Evolutionary conservation across 805 yeast genomes (phyloP).

Genomic region (Starmerella powellii): DNA sequence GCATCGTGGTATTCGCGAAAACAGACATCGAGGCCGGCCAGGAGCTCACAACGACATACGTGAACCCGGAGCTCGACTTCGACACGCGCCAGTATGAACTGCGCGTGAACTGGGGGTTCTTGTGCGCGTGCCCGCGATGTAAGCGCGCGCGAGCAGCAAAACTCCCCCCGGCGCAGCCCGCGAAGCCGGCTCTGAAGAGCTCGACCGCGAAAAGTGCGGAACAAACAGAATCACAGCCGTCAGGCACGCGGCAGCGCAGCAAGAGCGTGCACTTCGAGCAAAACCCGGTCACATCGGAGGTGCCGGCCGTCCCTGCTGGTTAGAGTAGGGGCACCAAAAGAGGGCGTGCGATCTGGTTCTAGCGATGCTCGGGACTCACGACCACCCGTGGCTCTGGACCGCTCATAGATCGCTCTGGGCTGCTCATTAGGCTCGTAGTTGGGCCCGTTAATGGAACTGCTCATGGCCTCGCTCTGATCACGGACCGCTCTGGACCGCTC

Average conservation of each 20-base stretch:
- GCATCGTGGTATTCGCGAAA: conserved; percentile 49
- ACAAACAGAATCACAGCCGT: not conserved
- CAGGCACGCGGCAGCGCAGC: conserved; percentile 9
- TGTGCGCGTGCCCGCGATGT: conserved; percentile 58
- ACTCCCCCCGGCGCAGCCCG: conserved; percentile 1
- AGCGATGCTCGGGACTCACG: too few relatives aligned
- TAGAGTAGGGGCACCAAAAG: too few relatives aligned
- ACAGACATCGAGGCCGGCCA: conserved; percentile 50
- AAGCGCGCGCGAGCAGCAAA: conserved; percentile 28
- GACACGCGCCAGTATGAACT: conserved; percentile 53
- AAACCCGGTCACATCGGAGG: conserved; percentile 14
- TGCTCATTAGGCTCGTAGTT: too few relatives aligned
- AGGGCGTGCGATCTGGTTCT: too few relatives aligned
- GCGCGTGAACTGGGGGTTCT: conserved; percentile 68
- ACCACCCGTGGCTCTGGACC: too few relatives aligned
- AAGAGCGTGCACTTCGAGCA: conserved; percentile 23
- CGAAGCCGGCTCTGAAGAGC: conserved; percentile 11
- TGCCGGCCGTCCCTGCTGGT: too few relatives aligned
- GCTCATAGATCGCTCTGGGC: too few relatives aligned
- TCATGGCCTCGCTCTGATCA: too few relatives aligned
- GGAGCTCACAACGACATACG: conserved; percentile 58
- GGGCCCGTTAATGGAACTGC: too few relatives aligned
- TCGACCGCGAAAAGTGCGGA: not conserved
- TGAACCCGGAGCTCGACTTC: conserved; percentile 51
- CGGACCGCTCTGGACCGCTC: too few relatives aligned